These are phyloP conservation scores for Herpetomonas tarakana DNA, from an alignment of 208 protist species.

Conservation along the genomic window DNA sequence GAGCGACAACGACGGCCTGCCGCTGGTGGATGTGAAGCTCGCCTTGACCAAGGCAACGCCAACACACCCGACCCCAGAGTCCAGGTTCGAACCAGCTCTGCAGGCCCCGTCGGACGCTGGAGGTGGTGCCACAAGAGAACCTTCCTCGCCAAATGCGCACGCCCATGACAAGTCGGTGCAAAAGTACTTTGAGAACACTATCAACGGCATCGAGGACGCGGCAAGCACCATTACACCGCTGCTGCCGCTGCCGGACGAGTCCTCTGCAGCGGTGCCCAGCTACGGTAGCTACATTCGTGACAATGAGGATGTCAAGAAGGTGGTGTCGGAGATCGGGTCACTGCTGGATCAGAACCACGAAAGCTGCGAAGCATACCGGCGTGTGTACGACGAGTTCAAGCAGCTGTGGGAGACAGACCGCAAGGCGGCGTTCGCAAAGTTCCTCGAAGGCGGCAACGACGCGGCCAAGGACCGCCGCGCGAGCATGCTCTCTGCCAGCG, in stretches of 20 bases:
- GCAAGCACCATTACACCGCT: constrained; percentile 63
- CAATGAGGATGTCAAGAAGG: constrained; percentile 52
- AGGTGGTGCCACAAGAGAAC: not conserved
- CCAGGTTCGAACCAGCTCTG: constrained; percentile 78
- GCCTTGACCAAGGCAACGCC: constrained; percentile 65
- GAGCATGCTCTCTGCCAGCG: constrained; percentile 45
- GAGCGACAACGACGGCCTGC: constrained; percentile 82
- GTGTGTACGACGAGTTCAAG: constrained; percentile 86
- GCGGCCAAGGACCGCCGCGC: constrained; percentile 13
- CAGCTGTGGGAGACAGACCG: constrained; percentile 92
- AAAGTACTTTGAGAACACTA: constrained; percentile 57
- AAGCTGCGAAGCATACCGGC: constrained; percentile 79
- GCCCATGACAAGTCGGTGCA: constrained; percentile 43
- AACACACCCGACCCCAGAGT: constrained; percentile 37
- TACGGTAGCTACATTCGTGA: constrained; percentile 63
- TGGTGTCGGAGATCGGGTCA: constrained; percentile 65
- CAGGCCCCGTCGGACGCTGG: not conserved
- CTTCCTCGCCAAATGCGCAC: constrained; percentile 3
- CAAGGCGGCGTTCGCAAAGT: constrained; percentile 84
- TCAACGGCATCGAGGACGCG: constrained; percentile 59
- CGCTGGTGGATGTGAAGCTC: constrained; percentile 91
- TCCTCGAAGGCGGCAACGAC: constrained; percentile 60
- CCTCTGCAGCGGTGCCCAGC: not conserved
- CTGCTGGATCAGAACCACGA: constrained; percentile 76
- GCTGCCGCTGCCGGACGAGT: not conserved